Evolutionary conservation across 2,329 filamentous ascomycete species (phyloP).

Genomic region (Neonectria magnoliae): DNA sequence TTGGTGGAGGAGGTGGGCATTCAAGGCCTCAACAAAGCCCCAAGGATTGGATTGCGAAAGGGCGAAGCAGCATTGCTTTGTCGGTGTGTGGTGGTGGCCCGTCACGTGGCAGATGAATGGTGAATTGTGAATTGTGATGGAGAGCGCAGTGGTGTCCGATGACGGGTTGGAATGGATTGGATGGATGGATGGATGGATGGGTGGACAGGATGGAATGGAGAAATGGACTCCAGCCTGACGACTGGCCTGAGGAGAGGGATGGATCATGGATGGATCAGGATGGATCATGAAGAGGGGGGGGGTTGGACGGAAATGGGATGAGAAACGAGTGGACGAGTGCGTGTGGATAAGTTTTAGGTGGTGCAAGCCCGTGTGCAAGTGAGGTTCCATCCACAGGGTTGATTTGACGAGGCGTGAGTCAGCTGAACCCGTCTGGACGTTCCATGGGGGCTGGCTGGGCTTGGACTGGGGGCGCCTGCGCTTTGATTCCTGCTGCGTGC

Average conservation of each 20-base stretch:
- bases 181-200: background rate
- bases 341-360: background rate
- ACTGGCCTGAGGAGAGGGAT: constrained; percentile 2
- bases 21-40: constrained; percentile 4
- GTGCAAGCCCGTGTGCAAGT: background rate
- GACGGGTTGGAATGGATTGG: constrained; percentile 11
- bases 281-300: background rate
- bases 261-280: constrained; percentile 9
- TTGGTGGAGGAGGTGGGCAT: constrained; percentile 29
- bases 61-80: constrained; percentile 32
- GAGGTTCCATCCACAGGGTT: constrained; percentile 2
- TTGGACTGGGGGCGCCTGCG: background rate
- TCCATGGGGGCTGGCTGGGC: background rate
- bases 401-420: constrained; percentile 5
- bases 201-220: too few relatives aligned
- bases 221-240: background rate
- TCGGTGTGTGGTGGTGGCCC: constrained; percentile 42
- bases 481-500: background rate
- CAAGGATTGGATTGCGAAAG: constrained; percentile 11
- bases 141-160: background rate
- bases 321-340: constrained; percentile 2
- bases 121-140: background rate
- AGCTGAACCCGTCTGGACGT: constrained; percentile 4
- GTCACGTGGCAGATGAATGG: constrained; percentile 38
- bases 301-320: background rate